Base-by-base conservation (phyloP, 1,284 basidiomycete genomes). In the Rhodotorula sp. region DNA sequence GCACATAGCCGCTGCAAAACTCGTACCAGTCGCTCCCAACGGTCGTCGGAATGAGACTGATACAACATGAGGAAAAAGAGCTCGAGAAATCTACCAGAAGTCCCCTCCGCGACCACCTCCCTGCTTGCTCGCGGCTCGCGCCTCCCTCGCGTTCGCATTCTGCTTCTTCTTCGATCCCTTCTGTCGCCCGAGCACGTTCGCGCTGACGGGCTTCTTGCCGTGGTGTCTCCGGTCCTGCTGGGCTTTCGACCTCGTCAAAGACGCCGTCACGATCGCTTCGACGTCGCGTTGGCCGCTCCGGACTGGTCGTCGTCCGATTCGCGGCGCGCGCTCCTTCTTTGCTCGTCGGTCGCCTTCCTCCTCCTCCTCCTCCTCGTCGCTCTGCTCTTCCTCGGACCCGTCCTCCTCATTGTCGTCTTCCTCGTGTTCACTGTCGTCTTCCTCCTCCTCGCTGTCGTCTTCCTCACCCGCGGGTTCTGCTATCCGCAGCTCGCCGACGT, bases 341-440 rank as follows among this genome's bases (percentile, higher is more conserved):
- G 49, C 49, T 62, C 47, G 57, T 58, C 43, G 58, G 68, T 65
- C 28, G 55, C 57, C 59, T 43, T 52, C 60, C 45, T n/a, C 58
- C 26, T 28, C 60, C 45, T n/a, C 58, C 26, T 28, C 59, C 21
- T n/a, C 62, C 28, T 56, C 80, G 34, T 21, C 34, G 57, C 21
- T 45, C 21, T 79, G 82, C 23, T 79, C 80, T 10, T 78, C 79
- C 50, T 81, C 82, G 52, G 19, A 57, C 45, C 34, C 34, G 34
- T 54, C 80, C 21, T 79, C 83, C 21, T 79, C 80, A 8, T 78
- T 79, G 50, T 81, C 82, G 54, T 82, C 80, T 19, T 81, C 80
- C 59, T 76, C 79, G 48, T 82, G 59, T 48, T 65, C 62, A 49
- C 58, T 69, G 16, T 72, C 68, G 15, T 54, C 74, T 54, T 73